Evolutionary conservation across 257 asterid species (phyloP).

Genomic region (Nicotiana tomentosiformis): DNA sequence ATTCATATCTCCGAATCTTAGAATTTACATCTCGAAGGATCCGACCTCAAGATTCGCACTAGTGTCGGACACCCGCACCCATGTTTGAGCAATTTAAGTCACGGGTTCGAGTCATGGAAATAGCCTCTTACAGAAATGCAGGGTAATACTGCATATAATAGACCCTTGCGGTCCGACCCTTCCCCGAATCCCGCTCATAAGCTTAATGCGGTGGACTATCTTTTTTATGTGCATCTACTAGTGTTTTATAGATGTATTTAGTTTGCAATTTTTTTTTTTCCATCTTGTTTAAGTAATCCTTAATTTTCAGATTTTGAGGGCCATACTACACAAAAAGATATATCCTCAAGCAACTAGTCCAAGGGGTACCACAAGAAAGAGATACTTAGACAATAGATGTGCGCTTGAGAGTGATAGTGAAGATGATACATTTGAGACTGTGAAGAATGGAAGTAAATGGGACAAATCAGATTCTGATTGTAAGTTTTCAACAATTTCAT

Average conservation of each 20-base stretch:
- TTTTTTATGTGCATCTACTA: neutral
- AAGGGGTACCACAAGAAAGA: slow-evolving; percentile 23
- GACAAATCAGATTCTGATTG: slow-evolving; percentile 84
- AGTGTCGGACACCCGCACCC: too few species aligned
- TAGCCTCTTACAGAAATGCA: too few species aligned
- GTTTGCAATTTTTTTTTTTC: neutral
- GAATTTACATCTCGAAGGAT: too few species aligned
- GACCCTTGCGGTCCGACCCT: too few species aligned
- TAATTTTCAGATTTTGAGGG: slow-evolving; percentile 50
- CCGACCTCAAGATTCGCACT: too few species aligned
- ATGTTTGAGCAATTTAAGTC: too few species aligned
- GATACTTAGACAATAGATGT: slow-evolving; percentile 31
- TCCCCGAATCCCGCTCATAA: too few species aligned
- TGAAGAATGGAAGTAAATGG: slow-evolving; percentile 56
- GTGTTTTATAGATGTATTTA: neutral
- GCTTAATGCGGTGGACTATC: too few species aligned
- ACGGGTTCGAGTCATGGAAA: too few species aligned
- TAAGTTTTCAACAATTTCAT: slow-evolving; percentile 21
- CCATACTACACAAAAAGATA: slow-evolving; percentile 59
- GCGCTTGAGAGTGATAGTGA: slow-evolving; percentile 21
- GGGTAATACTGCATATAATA: too few species aligned
- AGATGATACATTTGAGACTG: neutral
- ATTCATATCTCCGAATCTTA: too few species aligned
- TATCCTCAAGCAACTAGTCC: slow-evolving; percentile 51
- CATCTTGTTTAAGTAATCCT: neutral